Evolutionary conservation across 768 basidiomycete genomes (phyloP).

Genomic region (Auriscalpium vulgare): DNA sequence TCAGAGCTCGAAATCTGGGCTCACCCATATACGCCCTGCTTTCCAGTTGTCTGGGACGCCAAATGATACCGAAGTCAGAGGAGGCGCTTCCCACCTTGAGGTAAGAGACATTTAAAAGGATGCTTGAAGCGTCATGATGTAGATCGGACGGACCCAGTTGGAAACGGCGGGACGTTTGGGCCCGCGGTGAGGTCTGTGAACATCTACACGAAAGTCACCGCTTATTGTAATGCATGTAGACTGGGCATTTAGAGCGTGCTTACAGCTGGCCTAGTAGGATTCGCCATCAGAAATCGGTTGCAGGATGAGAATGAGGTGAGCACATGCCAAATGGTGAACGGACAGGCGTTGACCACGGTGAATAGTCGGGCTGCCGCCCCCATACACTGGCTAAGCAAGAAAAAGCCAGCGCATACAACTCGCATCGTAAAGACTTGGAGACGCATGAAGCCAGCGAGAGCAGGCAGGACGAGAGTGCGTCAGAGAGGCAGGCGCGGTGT

Average conservation of each 20-base stretch:
- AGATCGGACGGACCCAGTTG: conserved; percentile 5
- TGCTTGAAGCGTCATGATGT: background rate
- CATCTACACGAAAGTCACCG: background rate
- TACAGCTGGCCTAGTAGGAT: conserved; percentile 9
- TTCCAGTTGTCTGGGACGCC: conserved; percentile 19
- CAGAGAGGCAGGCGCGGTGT: too few relatives aligned
- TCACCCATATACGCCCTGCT: conserved; percentile 19
- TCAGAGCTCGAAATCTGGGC: background rate
- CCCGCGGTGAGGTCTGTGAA: conserved; percentile 7
- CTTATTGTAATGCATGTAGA: background rate
- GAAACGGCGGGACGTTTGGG: conserved; percentile 1
- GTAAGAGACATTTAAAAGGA: background rate
- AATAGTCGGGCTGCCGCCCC: conserved; percentile 3
- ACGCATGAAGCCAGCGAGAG: too few relatives aligned
- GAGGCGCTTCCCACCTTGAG: conserved; percentile 14
- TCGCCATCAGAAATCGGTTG: too few relatives aligned
- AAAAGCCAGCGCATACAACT: too few relatives aligned
- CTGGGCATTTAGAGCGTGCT: background rate
- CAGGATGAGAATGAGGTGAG: too few relatives aligned
- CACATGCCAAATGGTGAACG: conserved; percentile 12
- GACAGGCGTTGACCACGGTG: conserved; percentile 9
- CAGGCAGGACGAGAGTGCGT: too few relatives aligned
- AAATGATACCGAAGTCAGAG: conserved; percentile 12
- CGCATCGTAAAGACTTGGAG: too few relatives aligned
- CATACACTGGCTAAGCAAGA: too few relatives aligned